Conservation (phyloP, 805 yeast species). For the Middelhovenomyces tepae region DNA sequence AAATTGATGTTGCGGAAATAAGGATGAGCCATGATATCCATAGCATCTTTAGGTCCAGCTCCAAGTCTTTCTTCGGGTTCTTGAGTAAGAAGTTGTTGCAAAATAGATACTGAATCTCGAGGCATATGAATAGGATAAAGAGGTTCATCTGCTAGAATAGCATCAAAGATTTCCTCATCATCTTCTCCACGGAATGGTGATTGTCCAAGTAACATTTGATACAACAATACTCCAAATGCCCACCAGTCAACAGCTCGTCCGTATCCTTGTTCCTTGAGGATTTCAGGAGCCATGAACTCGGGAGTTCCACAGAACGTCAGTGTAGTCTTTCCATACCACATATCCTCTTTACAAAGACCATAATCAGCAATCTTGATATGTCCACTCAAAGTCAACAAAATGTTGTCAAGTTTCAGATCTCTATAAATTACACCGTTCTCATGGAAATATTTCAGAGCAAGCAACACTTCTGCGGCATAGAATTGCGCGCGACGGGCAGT, state of each 20-base stretch:
- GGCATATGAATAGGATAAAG: slow-evolving; percentile 96
- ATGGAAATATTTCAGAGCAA: slow-evolving; percentile 88
- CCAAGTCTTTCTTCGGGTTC: slow-evolving; percentile 84
- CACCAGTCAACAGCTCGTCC: slow-evolving; percentile 98
- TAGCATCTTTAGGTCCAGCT: slow-evolving; percentile 78
- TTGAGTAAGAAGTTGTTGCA: slow-evolving; percentile 83
- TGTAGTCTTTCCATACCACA: slow-evolving; percentile 80
- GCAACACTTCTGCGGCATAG: slow-evolving; percentile 91
- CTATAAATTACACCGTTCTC: slow-evolving; percentile 94
- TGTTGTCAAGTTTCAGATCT: slow-evolving; percentile 92
- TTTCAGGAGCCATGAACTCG: slow-evolving; percentile 98
- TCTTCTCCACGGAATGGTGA: slow-evolving; percentile 97
- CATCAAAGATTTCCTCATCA: slow-evolving; percentile 94
- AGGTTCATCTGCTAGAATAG: slow-evolving; percentile 93
- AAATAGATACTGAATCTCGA: slow-evolving; percentile 85
- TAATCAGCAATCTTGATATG: slow-evolving; percentile 96
- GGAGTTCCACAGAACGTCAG: slow-evolving; percentile 98
- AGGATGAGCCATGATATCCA: slow-evolving; percentile 91
- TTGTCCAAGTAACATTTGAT: slow-evolving; percentile 93
- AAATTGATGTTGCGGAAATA: slow-evolving; percentile 86
- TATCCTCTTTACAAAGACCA: slow-evolving; percentile 91
- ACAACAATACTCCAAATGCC: slow-evolving; percentile 96
- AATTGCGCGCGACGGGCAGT: slow-evolving; percentile 90
- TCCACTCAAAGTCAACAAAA: slow-evolving; percentile 78
- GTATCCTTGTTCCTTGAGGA: slow-evolving; percentile 83